These are phyloP conservation scores for Sporisorium scitamineum DNA, from an alignment of 1,284 basidiomycete genomes.

Conservation along the genomic window DNA sequence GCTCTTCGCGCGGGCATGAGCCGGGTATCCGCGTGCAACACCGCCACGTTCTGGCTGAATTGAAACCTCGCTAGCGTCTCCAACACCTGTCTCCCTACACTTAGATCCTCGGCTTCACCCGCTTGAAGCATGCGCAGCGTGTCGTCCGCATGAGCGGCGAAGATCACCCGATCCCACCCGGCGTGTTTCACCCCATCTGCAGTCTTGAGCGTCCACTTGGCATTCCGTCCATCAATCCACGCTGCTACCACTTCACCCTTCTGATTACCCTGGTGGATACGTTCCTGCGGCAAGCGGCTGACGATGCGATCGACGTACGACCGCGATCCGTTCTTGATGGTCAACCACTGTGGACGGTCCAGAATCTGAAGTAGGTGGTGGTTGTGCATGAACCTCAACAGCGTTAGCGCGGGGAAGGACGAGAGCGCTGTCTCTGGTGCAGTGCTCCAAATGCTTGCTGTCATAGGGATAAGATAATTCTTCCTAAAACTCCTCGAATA, in stretches of 20 bases:
- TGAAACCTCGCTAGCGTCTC: conserved; percentile 56
- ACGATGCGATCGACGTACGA: conserved; percentile 54
- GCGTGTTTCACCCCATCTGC: conserved; percentile 68
- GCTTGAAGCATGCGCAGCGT: conserved; percentile 74
- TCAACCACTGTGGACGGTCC: conserved; percentile 82
- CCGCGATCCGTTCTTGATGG: conserved; percentile 77
- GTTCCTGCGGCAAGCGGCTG: conserved; percentile 17
- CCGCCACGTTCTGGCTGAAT: conserved; percentile 79
- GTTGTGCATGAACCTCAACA: conserved; percentile 83
- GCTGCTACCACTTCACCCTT: conserved; percentile 29
- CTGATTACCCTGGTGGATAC: conserved; percentile 31
- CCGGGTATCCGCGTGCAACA: conserved; percentile 75
- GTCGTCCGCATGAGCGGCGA: conserved; percentile 82
- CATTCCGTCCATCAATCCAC: conserved; percentile 24
- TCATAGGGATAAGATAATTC: conserved; percentile 77
- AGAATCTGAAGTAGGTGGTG: conserved; percentile 82
- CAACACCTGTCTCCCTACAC: conserved; percentile 76
- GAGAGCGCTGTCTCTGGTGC: conserved; percentile 79
- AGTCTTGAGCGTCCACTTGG: conserved; percentile 67
- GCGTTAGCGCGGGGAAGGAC: conserved; percentile 79
- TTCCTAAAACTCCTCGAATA: conserved; percentile 80
- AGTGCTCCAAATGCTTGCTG: conserved; percentile 79
- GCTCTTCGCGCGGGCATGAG: conserved; percentile 52
- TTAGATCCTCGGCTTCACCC: conserved; percentile 68
- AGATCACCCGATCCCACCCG: conserved; percentile 77